These are phyloP conservation scores for Avena eriantha DNA, from an alignment of 176 grass and related monocot species.

Conservation along the genomic window DNA sequence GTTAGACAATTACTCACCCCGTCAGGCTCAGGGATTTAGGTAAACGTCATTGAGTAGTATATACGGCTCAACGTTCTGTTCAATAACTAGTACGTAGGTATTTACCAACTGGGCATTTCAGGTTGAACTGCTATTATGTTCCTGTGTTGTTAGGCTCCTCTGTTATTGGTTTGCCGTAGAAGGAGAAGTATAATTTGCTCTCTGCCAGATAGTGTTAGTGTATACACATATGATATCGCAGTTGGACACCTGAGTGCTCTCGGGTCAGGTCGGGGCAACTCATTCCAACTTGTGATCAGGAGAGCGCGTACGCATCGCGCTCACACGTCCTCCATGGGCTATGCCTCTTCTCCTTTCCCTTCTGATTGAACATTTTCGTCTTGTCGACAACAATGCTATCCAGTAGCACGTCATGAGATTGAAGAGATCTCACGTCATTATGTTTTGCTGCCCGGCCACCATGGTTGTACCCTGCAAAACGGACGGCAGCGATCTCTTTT, in stretches of 20 bases:
- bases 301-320: not conserved
- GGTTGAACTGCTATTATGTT: not conserved
- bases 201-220: not conserved
- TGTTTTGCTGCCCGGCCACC: constrained; percentile 11
- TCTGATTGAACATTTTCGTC: not conserved
- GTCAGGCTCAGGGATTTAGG: not conserved
- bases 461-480: not conserved
- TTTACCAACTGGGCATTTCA: not conserved
- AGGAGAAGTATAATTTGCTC: not conserved
- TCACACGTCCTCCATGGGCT: not conserved
- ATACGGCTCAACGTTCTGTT: too few relatives aligned
- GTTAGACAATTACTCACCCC: not conserved
- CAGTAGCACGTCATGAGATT: constrained; percentile 11
- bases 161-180: not conserved
- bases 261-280: not conserved
- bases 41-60: not conserved
- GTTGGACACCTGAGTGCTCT: not conserved
- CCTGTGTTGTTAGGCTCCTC: not conserved
- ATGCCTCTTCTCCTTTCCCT: not conserved
- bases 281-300: not conserved
- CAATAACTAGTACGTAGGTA: too few relatives aligned
- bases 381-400: constrained; percentile 14
- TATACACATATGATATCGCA: not conserved
- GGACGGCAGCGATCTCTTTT: constrained; percentile 23
- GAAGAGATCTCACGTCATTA: constrained; percentile 10